These are phyloP conservation scores for Eucalyptus pumila DNA, from an alignment of 345 rosid genomes.

Conservation along the genomic window DNA sequence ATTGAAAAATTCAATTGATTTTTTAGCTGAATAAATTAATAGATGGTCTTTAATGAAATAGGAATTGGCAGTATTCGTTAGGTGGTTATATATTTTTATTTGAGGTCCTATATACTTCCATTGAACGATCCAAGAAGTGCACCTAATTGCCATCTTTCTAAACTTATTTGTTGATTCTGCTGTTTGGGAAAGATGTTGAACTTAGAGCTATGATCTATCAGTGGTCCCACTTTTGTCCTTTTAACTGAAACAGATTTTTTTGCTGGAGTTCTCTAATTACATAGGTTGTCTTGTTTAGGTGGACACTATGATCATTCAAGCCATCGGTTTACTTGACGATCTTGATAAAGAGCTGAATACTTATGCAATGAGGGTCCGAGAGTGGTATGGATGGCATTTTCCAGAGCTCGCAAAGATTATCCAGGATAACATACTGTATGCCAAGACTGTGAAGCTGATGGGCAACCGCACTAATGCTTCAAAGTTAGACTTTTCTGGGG, in stretches of 20 bases:
- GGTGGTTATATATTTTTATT: background rate
- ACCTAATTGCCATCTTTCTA: background rate
- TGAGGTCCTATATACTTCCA: background rate
- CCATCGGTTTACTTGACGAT: constrained; percentile 89
- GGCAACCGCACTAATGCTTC: constrained; percentile 72
- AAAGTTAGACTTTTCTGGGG: constrained; percentile 88
- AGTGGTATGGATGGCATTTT: constrained; percentile 98
- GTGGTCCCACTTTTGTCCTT: background rate
- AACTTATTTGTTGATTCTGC: background rate
- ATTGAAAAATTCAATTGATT: background rate
- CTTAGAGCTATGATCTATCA: background rate
- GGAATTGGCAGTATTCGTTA: background rate
- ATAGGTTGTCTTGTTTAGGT: constrained; percentile 30
- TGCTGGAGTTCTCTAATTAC: background rate
- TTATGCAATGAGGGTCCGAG: constrained; percentile 85
- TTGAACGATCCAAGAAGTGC: background rate
- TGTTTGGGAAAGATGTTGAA: background rate
- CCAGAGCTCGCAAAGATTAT: constrained; percentile 94
- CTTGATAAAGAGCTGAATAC: constrained; percentile 94
- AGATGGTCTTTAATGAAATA: background rate
- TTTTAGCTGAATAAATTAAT: background rate
- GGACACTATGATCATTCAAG: constrained; percentile 96
- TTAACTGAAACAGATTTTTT: background rate
- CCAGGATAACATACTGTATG: constrained; percentile 70
- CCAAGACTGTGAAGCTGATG: constrained; percentile 80